Conservation (phyloP, 1,284 basidiomycete species). For the Rhodotorula mucilaginosa region DNA sequence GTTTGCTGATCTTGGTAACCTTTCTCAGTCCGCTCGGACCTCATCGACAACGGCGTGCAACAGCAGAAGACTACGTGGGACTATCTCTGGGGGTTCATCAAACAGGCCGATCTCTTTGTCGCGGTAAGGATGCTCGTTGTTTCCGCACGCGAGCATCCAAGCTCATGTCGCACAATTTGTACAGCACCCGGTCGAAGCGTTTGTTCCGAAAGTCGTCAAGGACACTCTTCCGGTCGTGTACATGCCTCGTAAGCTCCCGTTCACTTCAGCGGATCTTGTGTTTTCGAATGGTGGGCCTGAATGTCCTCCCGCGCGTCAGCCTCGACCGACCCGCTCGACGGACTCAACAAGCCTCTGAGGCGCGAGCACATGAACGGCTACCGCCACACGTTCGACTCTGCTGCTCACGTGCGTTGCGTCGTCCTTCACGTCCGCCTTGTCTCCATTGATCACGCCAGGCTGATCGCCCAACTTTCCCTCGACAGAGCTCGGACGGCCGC, state of each 20-base stretch:
- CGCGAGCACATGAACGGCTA: constrained; percentile 1
- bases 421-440: neutral
- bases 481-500: constrained; percentile 12
- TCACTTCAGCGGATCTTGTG: too few relatives aligned
- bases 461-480: neutral
- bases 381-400: constrained; percentile 12
- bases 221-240: constrained; percentile 23
- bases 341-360: constrained; percentile 26
- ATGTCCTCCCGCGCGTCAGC: neutral
- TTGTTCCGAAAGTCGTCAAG: constrained; percentile 22
- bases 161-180: neutral
- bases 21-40: constrained; percentile 22
- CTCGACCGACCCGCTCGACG: constrained; percentile 30
- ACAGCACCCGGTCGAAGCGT: constrained; percentile 25
- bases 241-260: constrained; percentile 21
- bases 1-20: neutral
- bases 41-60: constrained; percentile 14
- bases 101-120: constrained; percentile 25
- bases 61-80: constrained; percentile 25
- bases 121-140: constrained; percentile 1
- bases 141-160: too few relatives aligned
- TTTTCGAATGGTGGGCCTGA: neutral
- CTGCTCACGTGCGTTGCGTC: constrained; percentile 4
- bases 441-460: neutral
- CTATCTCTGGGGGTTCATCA: constrained; percentile 22